Conservation (phyloP, 768 basidiomycete species). For the Rubroboletus satanas region DNA sequence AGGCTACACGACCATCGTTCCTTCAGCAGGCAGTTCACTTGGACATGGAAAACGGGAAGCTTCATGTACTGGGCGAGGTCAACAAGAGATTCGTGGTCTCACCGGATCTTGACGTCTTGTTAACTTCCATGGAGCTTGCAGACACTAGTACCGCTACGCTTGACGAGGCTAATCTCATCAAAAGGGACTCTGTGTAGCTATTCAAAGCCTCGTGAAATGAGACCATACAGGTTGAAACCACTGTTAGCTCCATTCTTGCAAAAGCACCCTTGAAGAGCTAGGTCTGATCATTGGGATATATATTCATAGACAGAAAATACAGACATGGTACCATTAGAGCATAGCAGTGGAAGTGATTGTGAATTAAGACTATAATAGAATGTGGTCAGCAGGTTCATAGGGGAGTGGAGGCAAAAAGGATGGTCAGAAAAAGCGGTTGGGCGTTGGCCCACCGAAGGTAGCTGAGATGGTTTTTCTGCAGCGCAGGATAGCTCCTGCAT, state of each 20-base stretch:
- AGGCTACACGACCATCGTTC: constrained; percentile 82
- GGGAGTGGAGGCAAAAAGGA: neutral
- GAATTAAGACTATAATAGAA: constrained; percentile 25
- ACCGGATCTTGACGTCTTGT: constrained; percentile 74
- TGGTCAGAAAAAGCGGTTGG: constrained; percentile 46
- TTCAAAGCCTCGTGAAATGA: too few relatives aligned
- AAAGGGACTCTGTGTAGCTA: constrained; percentile 42
- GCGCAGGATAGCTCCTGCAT: constrained; percentile 59
- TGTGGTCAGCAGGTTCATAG: constrained; percentile 7
- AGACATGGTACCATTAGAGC: neutral
- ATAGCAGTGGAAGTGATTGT: neutral
- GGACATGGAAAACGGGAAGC: constrained; percentile 52
- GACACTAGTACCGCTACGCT: constrained; percentile 36
- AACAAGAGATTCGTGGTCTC: constrained; percentile 81
- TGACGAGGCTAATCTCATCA: constrained; percentile 47
- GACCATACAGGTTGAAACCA: neutral
- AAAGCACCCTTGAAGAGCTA: neutral
- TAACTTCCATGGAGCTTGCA: constrained; percentile 59
- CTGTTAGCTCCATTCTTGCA: neutral
- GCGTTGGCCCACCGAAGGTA: constrained; percentile 67
- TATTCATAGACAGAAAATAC: neutral
- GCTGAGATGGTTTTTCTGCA: constrained; percentile 88
- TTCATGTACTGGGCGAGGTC: constrained; percentile 80
- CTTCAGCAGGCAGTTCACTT: constrained; percentile 82
- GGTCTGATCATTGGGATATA: neutral